A percentile compares a stretch with the other conserved stretches of the same genome.
Conservation (phyloP, 768 basidiomycete species). For the Tylopilus rubrobrunneus region DNA sequence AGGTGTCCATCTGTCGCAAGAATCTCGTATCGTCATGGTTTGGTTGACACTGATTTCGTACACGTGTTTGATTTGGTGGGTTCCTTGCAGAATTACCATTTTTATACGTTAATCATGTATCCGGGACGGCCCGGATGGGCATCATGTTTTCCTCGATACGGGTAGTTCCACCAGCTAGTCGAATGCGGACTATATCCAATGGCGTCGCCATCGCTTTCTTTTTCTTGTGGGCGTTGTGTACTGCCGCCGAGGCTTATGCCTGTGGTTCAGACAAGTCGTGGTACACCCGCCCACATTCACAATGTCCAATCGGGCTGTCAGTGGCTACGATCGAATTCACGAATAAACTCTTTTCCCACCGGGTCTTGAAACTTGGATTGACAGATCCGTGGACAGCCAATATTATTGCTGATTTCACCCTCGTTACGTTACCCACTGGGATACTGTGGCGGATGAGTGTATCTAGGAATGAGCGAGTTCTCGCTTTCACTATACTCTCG, state of each 20-base stretch:
- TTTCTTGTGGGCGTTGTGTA: constrained; percentile 8
- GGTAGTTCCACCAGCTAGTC: neutral
- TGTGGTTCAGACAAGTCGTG: constrained; percentile 11
- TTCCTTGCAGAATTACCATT: neutral
- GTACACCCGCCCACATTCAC: neutral
- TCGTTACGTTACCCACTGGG: constrained; percentile 9
- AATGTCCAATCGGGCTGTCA: constrained; percentile 5
- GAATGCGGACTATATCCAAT: too few species aligned
- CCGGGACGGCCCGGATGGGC: constrained; percentile 15
- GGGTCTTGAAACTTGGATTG: neutral
- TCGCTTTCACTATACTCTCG: constrained; percentile 9
- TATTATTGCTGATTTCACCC: constrained; percentile 6
- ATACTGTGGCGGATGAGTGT: constrained; percentile 4
- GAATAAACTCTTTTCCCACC: neutral
- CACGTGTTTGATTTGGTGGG: constrained; percentile 8
- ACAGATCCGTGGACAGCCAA: constrained; percentile 5
- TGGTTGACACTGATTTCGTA: constrained; percentile 7
- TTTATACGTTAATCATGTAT: neutral
- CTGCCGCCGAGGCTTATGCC: constrained; percentile 5
- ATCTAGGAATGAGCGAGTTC: constrained; percentile 8
- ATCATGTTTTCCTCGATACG: constrained; percentile 15
- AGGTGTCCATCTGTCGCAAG: neutral
- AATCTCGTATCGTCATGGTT: neutral
- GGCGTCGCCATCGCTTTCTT: constrained; percentile 4
- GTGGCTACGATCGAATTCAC: constrained; percentile 3